These are phyloP conservation scores for Myxozyma melibiosi DNA, from an alignment of 805 yeast species.

Conservation along the genomic window DNA sequence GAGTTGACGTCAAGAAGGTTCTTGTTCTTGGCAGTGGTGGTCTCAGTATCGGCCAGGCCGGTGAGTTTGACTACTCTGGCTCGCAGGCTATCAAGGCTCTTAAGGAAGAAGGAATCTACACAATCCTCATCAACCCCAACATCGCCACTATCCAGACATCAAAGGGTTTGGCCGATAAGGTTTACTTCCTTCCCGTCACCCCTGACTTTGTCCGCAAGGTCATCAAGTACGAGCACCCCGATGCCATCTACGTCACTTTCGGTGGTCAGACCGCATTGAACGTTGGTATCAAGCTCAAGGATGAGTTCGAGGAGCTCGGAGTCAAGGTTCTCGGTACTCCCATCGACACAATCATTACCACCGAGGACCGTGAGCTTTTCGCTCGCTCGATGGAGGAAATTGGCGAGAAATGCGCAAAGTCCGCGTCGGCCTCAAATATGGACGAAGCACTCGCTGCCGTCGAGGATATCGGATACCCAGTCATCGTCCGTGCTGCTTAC, in stretches of 20 bases:
- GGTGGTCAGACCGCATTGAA: slow-evolving; percentile 98
- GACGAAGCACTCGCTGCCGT: slow-evolving; percentile 86
- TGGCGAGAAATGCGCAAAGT: slow-evolving; percentile 91
- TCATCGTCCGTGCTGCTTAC: slow-evolving; percentile 94
- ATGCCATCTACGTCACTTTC: slow-evolving; percentile 93
- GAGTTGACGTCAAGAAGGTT: slow-evolving; percentile 83
- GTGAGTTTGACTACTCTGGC: slow-evolving; percentile 98
- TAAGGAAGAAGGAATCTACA: slow-evolving; percentile 96
- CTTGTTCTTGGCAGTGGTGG: slow-evolving; percentile 98
- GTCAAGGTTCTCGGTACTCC: slow-evolving; percentile 96
- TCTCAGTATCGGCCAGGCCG: slow-evolving; percentile 97
- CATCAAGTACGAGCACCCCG: slow-evolving; percentile 92
- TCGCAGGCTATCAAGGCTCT: slow-evolving; percentile 98
- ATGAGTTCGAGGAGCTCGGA: slow-evolving; percentile 88
- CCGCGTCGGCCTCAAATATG: slow-evolving; percentile 78
- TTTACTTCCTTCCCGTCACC: slow-evolving; percentile 95
- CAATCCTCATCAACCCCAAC: slow-evolving; percentile 94
- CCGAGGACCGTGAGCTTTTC: slow-evolving; percentile 97
- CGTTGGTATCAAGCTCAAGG: slow-evolving; percentile 94
- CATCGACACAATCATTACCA: slow-evolving; percentile 92
- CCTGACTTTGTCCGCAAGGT: slow-evolving; percentile 96
- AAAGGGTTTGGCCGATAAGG: slow-evolving; percentile 96
- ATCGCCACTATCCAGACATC: slow-evolving; percentile 99
- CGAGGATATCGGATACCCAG: slow-evolving; percentile 86
- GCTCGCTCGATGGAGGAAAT: slow-evolving; percentile 94